Percentiles rank a stretch among this genome's conserved stretches.
Evolutionary conservation across 176 grass and related monocot species (phyloP).

Genomic region (Panicum miliaceum): DNA sequence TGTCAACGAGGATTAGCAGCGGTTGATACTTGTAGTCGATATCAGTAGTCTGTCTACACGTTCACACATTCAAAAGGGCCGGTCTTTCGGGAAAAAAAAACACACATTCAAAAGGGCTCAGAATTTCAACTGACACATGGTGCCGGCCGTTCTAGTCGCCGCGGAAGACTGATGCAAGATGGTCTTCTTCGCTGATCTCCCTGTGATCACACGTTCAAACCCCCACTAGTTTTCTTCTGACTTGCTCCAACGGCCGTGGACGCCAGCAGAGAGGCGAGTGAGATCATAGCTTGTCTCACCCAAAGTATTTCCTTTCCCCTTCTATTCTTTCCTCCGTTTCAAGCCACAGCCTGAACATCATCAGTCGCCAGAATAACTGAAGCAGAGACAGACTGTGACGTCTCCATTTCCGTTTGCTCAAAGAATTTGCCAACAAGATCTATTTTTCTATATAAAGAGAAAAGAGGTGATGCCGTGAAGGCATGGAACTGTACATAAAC

Average conservation of each 20-base stretch:
- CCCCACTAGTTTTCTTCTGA: neutral
- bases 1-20: neutral
- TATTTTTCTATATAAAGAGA: too few species aligned
- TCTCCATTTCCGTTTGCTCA: neutral
- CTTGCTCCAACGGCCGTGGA: neutral
- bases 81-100: too few species aligned
- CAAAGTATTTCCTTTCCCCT: neutral
- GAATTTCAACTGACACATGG: neutral
- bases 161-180: slow-evolving; percentile 2
- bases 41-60: neutral
- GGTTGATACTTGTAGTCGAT: neutral
- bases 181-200: neutral
- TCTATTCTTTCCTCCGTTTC: slow-evolving; percentile 7
- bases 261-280: neutral
- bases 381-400: neutral
- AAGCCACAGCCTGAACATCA: neutral
- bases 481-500: neutral
- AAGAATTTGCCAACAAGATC: neutral
- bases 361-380: slow-evolving; percentile 2
- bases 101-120: neutral
- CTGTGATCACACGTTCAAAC: slow-evolving; percentile 18
- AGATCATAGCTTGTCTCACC: slow-evolving; percentile 44
- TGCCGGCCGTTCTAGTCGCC: neutral
- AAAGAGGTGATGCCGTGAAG: neutral
- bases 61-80: neutral